Conservation (phyloP, 148 eudicot genomes). For the Fagopyrum tataricum region DNA sequence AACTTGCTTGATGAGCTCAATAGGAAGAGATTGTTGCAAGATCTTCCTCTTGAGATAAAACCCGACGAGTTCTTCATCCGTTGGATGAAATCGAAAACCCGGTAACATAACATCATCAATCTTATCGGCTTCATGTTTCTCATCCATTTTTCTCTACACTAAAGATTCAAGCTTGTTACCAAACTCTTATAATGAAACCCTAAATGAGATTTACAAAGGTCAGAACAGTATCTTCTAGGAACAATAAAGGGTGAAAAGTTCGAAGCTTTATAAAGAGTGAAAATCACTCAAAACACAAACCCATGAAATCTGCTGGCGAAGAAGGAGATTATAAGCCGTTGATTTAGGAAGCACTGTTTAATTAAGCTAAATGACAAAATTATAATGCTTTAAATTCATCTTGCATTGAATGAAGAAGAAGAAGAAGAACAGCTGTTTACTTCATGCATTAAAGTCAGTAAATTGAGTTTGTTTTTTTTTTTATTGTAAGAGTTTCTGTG, state of each 20-base stretch:
- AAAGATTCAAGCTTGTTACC: too few species aligned
- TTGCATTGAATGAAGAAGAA: neutral
- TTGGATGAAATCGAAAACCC: slow-evolving; percentile 69
- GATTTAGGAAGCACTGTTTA: neutral
- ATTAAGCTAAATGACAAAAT: slow-evolving; percentile 3
- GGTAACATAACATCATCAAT: slow-evolving; percentile 48
- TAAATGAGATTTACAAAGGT: neutral
- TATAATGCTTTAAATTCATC: neutral
- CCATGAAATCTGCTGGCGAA: slow-evolving; percentile 8
- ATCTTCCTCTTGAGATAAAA: slow-evolving; percentile 56
- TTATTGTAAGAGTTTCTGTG: slow-evolving; percentile 33
- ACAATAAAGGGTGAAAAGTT: slow-evolving; percentile 12
- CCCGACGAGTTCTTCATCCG: slow-evolving; percentile 65
- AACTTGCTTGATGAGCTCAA: slow-evolving; percentile 64
- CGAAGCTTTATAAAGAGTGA: slow-evolving; percentile 14
- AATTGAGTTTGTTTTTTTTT: slow-evolving; percentile 10
- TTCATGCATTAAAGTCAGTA: slow-evolving; percentile 11
- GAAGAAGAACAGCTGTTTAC: slow-evolving; percentile 5
- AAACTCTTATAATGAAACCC: slow-evolving; percentile 16
- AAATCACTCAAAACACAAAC: slow-evolving; percentile 11
- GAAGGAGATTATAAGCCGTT: neutral
- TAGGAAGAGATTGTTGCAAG: slow-evolving; percentile 39
- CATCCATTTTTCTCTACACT: slow-evolving; percentile 27
- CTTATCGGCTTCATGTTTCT: slow-evolving; percentile 27
- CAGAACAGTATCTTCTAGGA: slow-evolving; percentile 14